Conservation (phyloP, 345 rosid genomes). For the Eucalyptus grandis region DNA sequence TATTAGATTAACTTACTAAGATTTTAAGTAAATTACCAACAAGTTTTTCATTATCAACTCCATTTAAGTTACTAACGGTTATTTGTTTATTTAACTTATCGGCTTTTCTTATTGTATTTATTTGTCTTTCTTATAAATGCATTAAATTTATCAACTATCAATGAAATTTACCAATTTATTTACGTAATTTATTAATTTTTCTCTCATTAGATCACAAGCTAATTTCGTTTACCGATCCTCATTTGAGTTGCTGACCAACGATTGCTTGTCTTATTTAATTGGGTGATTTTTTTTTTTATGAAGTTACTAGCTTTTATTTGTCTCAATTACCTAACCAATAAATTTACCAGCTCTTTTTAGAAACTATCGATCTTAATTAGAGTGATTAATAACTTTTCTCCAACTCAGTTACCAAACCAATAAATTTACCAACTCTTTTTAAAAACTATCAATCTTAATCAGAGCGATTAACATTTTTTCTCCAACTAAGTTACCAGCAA, state of each 20-base stretch:
- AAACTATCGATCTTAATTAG: not conserved
- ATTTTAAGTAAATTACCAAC: not conserved
- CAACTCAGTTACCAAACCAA: not conserved
- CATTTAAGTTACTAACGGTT: not conserved
- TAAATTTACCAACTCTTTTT: not conserved
- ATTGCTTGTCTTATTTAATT: not conserved
- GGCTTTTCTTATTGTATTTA: not conserved
- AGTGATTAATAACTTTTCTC: not conserved
- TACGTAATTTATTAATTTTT: not conserved
- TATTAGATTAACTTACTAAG: not conserved
- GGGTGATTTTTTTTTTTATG: not conserved
- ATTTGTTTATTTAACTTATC: not conserved
- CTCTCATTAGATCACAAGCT: not conserved
- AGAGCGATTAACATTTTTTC: not conserved
- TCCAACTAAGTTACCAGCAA: not conserved
- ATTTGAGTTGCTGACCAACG: not conserved
- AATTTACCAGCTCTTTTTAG: not conserved
- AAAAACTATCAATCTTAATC: not conserved
- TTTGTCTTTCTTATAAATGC: not conserved
- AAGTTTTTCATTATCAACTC: not conserved
- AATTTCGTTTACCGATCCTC: not conserved
- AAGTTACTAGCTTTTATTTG: not conserved
- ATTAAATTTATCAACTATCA: not conserved
- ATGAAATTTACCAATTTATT: not conserved
- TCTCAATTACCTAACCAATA: not conserved